Evolutionary conservation across 192 early-diverging fungal species (phyloP).

Genomic region (Radiomyces spectabilis): DNA sequence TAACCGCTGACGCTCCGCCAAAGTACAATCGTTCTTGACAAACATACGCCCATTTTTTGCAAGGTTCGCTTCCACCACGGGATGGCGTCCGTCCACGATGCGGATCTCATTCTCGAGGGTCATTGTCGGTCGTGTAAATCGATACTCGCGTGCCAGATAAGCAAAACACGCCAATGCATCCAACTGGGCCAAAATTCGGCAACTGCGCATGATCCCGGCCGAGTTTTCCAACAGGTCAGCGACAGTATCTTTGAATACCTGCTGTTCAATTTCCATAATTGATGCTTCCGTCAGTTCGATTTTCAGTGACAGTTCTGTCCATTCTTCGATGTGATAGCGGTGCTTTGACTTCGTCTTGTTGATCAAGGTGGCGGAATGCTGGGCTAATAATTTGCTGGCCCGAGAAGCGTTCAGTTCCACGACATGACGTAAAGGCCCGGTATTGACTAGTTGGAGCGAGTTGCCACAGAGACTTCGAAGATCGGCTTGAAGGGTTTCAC

Average conservation of each 20-base stretch:
- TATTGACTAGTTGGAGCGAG: constrained; percentile 34
- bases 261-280: constrained; percentile 44
- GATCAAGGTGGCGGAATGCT: constrained; percentile 32
- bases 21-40: constrained; percentile 68
- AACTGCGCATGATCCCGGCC: constrained; percentile 49
- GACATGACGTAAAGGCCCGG: constrained; percentile 37
- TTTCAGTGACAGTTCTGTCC: constrained; percentile 51
- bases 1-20: constrained; percentile 35
- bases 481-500: constrained; percentile 25
- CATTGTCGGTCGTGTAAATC: constrained; percentile 45
- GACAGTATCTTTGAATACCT: constrained; percentile 37
- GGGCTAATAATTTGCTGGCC: constrained; percentile 20
- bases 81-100: constrained; percentile 44
- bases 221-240: constrained; percentile 42
- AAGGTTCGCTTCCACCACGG: constrained; percentile 52
- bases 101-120: background rate
- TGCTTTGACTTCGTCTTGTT: constrained; percentile 42
- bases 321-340: constrained; percentile 41
- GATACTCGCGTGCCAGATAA: constrained; percentile 37
- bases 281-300: constrained; percentile 35
- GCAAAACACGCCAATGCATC: constrained; percentile 63
- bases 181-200: constrained; percentile 53
- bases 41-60: constrained; percentile 26
- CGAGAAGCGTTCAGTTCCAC: constrained; percentile 46
- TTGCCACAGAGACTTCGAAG: constrained; percentile 32